These are phyloP conservation scores for Pterulicium gracile DNA, from an alignment of 1,284 basidiomycete species.

Conservation along the genomic window DNA sequence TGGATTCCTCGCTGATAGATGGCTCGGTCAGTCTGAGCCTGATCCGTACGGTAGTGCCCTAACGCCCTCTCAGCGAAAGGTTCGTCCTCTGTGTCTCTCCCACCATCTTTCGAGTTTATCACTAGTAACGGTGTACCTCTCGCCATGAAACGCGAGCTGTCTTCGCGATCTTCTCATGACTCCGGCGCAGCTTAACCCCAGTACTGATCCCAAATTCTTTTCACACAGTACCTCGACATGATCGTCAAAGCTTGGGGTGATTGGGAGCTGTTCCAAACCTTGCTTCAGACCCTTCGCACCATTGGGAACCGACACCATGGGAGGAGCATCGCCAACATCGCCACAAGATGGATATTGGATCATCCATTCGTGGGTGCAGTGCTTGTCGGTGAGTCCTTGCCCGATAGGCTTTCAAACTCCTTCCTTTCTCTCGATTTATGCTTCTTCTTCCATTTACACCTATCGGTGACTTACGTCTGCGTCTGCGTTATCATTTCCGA, in stretches of 20 bases:
- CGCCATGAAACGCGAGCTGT: too few relatives aligned
- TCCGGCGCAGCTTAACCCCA: not conserved
- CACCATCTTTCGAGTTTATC: constrained; percentile 6
- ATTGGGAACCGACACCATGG: constrained; percentile 59
- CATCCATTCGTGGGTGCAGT: constrained; percentile 70
- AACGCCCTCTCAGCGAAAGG: constrained; percentile 77
- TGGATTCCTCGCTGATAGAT: constrained; percentile 69
- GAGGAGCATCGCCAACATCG: constrained; percentile 64
- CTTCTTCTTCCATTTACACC: too few relatives aligned
- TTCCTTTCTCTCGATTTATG: too few relatives aligned
- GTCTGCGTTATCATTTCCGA: too few relatives aligned
- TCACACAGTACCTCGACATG: constrained; percentile 65
- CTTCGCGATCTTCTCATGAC: constrained; percentile 4
- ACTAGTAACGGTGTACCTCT: too few relatives aligned
- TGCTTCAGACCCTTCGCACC: constrained; percentile 45
- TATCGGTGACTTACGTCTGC: too few relatives aligned
- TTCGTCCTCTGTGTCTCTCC: constrained; percentile 15
- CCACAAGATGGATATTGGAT: constrained; percentile 74
- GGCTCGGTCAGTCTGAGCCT: constrained; percentile 58
- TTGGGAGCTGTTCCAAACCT: constrained; percentile 64
- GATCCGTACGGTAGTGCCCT: constrained; percentile 50
- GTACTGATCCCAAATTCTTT: too few relatives aligned
- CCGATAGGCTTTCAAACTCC: too few relatives aligned
- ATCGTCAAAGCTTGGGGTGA: constrained; percentile 69
- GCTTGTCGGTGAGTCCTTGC: constrained; percentile 47